These are phyloP conservation scores for Tricholoma sp. DNA, from an alignment of 768 basidiomycete genomes.

Conservation along the genomic window DNA sequence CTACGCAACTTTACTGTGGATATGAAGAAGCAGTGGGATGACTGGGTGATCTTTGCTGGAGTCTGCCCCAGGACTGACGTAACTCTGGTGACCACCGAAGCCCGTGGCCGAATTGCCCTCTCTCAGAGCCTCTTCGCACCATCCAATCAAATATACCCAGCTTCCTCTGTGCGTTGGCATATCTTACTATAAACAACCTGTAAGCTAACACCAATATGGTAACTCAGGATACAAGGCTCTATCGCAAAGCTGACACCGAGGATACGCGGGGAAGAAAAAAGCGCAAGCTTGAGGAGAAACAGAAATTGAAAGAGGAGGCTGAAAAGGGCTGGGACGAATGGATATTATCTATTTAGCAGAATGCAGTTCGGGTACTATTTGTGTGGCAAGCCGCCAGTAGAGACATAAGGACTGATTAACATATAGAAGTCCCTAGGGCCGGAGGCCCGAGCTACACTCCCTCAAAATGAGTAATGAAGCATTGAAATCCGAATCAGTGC, in stretches of 20 bases:
- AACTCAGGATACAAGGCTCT: not conserved
- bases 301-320: not conserved
- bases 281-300: not conserved
- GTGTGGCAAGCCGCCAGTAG: no score
- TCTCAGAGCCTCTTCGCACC: not conserved
- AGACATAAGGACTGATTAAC: no score
- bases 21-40: not conserved
- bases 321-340: no score
- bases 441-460: no score
- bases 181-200: not conserved
- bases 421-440: no score
- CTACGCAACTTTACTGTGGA: not conserved
- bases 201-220: not conserved
- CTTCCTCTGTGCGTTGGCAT: not conserved
- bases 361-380: no score
- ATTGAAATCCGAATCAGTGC: no score
- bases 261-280: not conserved
- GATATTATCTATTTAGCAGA: no score
- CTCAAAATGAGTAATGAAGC: no score
- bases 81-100: not conserved
- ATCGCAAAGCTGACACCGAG: not conserved
- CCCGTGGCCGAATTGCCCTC: not conserved
- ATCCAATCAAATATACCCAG: not conserved
- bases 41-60: not conserved
- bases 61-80: not conserved